Percentiles rank a stretch among this genome's conserved stretches.
Conservation (phyloP, 768 basidiomycete genomes). For the Collybia sordida region DNA sequence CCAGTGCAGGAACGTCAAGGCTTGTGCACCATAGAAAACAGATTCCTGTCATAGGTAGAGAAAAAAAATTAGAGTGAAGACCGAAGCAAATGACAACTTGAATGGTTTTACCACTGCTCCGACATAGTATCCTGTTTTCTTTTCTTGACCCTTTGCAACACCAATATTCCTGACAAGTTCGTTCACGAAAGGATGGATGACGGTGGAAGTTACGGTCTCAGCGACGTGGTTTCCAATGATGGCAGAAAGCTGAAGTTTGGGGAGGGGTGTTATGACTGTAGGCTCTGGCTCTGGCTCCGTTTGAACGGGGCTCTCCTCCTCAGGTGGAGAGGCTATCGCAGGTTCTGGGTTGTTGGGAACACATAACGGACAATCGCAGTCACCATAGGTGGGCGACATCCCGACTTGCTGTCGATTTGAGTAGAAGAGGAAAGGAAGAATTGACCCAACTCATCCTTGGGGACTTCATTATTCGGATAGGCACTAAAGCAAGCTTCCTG, state of each 20-base stretch:
- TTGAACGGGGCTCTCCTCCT: no score
- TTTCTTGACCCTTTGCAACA: slow-evolving; percentile 34
- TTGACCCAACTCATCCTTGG: no score
- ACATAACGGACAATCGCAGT: no score
- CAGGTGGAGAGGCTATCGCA: no score
- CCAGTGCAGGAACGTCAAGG: slow-evolving; percentile 32
- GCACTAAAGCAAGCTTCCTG: no score
- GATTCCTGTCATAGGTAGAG: slow-evolving; percentile 30
- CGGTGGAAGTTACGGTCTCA: slow-evolving; percentile 35
- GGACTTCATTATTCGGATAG: no score
- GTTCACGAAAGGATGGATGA: slow-evolving; percentile 40
- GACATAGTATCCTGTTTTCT: slow-evolving; percentile 39
- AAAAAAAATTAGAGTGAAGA: background rate
- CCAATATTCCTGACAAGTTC: slow-evolving; percentile 35
- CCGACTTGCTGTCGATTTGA: no score
- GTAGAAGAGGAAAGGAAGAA: no score
- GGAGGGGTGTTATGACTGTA: slow-evolving; percentile 21
- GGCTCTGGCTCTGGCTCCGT: no score
- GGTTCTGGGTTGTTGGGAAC: no score
- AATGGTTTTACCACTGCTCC: slow-evolving; percentile 33
- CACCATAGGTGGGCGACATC: no score
- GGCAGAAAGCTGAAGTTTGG: slow-evolving; percentile 28
- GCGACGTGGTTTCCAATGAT: slow-evolving; percentile 29
- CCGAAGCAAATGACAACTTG: background rate
- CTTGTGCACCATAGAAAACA: slow-evolving; percentile 32